Percentiles rank a stretch among this genome's conserved stretches.
phyloP scores from a whole-genome alignment of 192 early-diverging fungal genomes.

The Blastocladiella britannica region DNA sequence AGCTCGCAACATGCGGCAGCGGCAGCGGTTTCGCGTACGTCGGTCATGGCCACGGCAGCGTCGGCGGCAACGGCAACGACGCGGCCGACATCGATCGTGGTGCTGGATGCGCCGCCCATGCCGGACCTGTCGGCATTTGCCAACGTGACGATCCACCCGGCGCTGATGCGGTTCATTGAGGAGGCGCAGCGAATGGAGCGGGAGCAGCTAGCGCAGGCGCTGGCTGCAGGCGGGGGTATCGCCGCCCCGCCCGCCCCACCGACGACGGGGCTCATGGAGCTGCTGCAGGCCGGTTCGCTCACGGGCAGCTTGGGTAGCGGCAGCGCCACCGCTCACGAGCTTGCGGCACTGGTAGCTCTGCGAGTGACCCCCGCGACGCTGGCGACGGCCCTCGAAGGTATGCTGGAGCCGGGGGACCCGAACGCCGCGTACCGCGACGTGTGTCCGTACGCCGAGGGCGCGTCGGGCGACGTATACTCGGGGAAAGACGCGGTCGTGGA shows the following conservation, averaged over 20 bases:
- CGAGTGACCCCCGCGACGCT: not conserved
- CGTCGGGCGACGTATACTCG: not conserved
- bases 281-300: not conserved
- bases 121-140: too few species aligned
- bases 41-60: too few species aligned
- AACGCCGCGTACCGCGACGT: not conserved
- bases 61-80: too few species aligned
- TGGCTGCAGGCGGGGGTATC: not conserved
- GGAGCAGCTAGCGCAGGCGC: not conserved
- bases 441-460: not conserved
- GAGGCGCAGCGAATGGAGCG: not conserved
- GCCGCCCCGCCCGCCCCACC: not conserved
- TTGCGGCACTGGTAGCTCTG: not conserved
- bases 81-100: too few species aligned
- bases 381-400: not conserved
- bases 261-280: not conserved
- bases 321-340: not conserved
- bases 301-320: too few species aligned
- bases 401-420: not conserved
- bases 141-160: slow-evolving; percentile 1
- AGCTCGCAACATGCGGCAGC: too few species aligned
- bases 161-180: not conserved
- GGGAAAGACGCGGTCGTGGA: not conserved
- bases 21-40: too few species aligned
- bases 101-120: too few species aligned